Evolutionary conservation across 2,329 filamentous ascomycete genomes (phyloP), one percentile per base, ranked within the genome.

Genomic region (Phaeosphaeriaceae sp.): DNA sequence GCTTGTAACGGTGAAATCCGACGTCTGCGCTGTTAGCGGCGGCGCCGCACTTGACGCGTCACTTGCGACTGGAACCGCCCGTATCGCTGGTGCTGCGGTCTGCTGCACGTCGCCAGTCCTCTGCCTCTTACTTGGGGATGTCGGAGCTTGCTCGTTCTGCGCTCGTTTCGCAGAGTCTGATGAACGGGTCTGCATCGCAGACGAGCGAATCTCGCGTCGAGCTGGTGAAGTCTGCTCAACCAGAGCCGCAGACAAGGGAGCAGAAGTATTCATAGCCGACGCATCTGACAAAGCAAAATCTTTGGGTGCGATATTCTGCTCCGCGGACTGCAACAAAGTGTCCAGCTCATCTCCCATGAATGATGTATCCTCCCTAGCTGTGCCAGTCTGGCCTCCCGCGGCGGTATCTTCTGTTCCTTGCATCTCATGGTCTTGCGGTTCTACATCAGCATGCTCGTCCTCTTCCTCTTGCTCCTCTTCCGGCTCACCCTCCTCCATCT

Each of bases 331-430:
- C 28, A 75, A 24, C 7, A 72, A 40, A 1, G 61, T 49, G 30
- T 56, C 54, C n/a, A 56, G 26, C 19, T 56, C 28, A 42, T 56
- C 24, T 26, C 54, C 48, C 26, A 40, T 24, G 30, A 80, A 59
- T 66, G 85, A 60, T 63, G 91, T 46, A 86, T 87, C 1, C 3
- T 35, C 60, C 13, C 52, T 49, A 9, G 23, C n/a, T 53, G 52
- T n/a, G 50, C 13, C 35, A 40, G 15, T 17, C 35, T 17, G 35
- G 5, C 4, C 15, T n/a, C 8, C 35, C 13, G 35, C 3, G 17
- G 49, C 19, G 15, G 15, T 42, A 17, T 47, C 44, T 15, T 47
- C 32, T 8, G 15, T 40, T 40, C 35, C 15, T 40, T 40, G 35
- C 15, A 40, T 40, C 35, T 40, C 35, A n/a, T 5, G 4, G 15